phyloP scores from a whole-genome alignment of 257 asterid genomes.

The Scutellaria galericulata region DNA sequence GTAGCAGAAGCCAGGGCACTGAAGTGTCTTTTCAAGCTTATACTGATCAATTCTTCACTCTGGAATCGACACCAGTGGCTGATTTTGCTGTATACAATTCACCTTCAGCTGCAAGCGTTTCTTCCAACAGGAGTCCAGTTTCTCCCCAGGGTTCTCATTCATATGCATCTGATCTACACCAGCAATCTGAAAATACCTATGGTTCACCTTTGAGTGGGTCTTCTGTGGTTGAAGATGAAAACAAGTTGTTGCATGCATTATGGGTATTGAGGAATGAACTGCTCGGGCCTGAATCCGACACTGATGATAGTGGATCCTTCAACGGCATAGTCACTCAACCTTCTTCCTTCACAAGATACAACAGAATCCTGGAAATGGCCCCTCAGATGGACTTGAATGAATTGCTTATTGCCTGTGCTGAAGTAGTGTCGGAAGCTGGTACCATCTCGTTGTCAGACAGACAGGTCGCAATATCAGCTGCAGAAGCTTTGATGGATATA shows the following conservation, averaged over 20 bases:
- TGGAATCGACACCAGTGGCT: conserved; percentile 78
- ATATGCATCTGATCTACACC: conserved; percentile 60
- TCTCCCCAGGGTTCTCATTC: conserved; percentile 87
- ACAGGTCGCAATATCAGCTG: conserved; percentile 54
- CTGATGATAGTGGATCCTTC: conserved; percentile 73
- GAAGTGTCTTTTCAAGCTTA: conserved; percentile 56
- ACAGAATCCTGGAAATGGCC: conserved; percentile 72
- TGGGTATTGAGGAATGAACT: conserved; percentile 68
- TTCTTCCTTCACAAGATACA: conserved; percentile 54
- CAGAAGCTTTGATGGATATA: conserved; percentile 68
- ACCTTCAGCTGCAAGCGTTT: conserved; percentile 63
- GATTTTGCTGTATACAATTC: conserved; percentile 53
- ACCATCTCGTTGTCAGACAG: conserved; percentile 41
- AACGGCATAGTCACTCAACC: conserved; percentile 48
- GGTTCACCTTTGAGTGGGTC: conserved; percentile 95
- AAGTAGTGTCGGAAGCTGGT: conserved; percentile 67
- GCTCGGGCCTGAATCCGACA: conserved; percentile 73
- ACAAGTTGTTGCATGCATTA: conserved; percentile 64
- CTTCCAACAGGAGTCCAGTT: conserved; percentile 72
- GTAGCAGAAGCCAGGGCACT: conserved; percentile 54
- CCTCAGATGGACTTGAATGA: conserved; percentile 72
- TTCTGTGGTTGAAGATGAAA: conserved; percentile 72
- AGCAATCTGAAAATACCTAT: conserved; percentile 58
- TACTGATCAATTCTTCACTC: conserved; percentile 70
- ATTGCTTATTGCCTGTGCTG: conserved; percentile 75